Conservation (phyloP, 2,329 filamentous ascomycete species). For the Diaporthe vaccinii region DNA sequence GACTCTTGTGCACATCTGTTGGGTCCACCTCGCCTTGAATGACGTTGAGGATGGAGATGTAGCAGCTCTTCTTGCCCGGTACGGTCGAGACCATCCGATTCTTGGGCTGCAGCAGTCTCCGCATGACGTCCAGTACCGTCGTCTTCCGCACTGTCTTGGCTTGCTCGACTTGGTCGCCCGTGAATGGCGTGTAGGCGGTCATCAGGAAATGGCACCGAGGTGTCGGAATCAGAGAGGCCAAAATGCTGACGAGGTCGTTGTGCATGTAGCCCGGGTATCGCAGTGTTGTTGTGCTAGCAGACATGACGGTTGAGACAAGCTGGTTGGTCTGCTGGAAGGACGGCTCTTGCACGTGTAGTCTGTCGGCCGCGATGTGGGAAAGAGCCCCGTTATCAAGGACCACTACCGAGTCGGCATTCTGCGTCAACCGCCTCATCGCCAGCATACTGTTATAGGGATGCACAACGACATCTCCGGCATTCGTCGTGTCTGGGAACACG, state of each 20-base stretch:
- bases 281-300: slow-evolving; percentile 94
- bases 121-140: slow-evolving; percentile 97
- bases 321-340: slow-evolving; percentile 99
- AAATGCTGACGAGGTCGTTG: slow-evolving; percentile 97
- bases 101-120: slow-evolving; percentile 93
- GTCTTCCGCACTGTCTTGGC: slow-evolving; percentile 98
- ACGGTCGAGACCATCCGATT: slow-evolving; percentile 99
- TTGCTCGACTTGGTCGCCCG: slow-evolving; percentile 94
- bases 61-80: slow-evolving; percentile 96
- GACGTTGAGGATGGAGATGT: slow-evolving; percentile 98
- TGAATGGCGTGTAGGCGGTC: slow-evolving; percentile 98
- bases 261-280: slow-evolving; percentile 99
- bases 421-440: slow-evolving; percentile 88
- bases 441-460: slow-evolving; percentile 98
- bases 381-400: slow-evolving; percentile 97
- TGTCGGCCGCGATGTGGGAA: slow-evolving; percentile 92
- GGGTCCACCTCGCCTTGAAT: slow-evolving; percentile 99
- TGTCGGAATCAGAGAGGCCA: slow-evolving; percentile 95
- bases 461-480: slow-evolving; percentile 90
- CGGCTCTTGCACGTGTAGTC: slow-evolving; percentile 93
- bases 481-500: slow-evolving; percentile 95
- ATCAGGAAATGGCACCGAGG: slow-evolving; percentile 98
- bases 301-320: slow-evolving; percentile 98
- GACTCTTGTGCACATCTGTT: slow-evolving; percentile 97
- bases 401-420: slow-evolving; percentile 97